Evolutionary conservation across 768 basidiomycete genomes (phyloP).

Genomic region (Gymnopilus dilepis): DNA sequence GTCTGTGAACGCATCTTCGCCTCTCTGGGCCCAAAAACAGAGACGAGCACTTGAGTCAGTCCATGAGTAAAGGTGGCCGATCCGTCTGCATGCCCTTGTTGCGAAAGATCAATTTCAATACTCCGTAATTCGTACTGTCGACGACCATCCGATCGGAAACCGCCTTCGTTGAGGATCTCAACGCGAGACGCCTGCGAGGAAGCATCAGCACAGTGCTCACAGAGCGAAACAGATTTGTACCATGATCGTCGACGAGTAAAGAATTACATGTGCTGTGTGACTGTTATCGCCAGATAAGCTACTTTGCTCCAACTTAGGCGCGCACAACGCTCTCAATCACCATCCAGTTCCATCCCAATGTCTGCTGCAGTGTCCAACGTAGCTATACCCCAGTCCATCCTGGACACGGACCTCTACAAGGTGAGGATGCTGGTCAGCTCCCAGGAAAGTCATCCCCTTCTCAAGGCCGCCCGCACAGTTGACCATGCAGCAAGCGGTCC

Average conservation of each 20-base stretch:
- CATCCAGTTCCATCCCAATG: slow-evolving; percentile 36
- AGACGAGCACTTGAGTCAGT: slow-evolving; percentile 85
- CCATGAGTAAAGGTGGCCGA: slow-evolving; percentile 86
- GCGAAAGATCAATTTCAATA: slow-evolving; percentile 76
- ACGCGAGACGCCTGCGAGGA: slow-evolving; percentile 51
- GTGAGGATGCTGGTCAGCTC: slow-evolving; percentile 37
- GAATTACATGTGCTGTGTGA: slow-evolving; percentile 18
- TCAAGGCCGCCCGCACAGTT: slow-evolving; percentile 53
- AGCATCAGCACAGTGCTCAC: background rate
- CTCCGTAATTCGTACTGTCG: slow-evolving; percentile 91
- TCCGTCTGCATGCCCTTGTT: slow-evolving; percentile 83
- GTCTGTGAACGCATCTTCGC: slow-evolving; percentile 80
- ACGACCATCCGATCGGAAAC: slow-evolving; percentile 90
- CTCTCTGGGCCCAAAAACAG: slow-evolving; percentile 93
- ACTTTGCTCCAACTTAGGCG: slow-evolving; percentile 2
- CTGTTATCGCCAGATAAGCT: slow-evolving; percentile 19
- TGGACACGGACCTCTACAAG: slow-evolving; percentile 97
- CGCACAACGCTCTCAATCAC: slow-evolving; percentile 3
- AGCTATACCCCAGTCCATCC: slow-evolving; percentile 58
- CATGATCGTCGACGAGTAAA: slow-evolving; percentile 25
- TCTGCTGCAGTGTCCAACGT: slow-evolving; percentile 36
- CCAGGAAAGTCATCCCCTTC: background rate
- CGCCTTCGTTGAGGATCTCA: slow-evolving; percentile 84
- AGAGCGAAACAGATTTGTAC: slow-evolving; percentile 19
- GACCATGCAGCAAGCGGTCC: slow-evolving; percentile 94